Conservation (phyloP, 495 filamentous ascomycete genomes). For the Cercophora newfieldiana region DNA sequence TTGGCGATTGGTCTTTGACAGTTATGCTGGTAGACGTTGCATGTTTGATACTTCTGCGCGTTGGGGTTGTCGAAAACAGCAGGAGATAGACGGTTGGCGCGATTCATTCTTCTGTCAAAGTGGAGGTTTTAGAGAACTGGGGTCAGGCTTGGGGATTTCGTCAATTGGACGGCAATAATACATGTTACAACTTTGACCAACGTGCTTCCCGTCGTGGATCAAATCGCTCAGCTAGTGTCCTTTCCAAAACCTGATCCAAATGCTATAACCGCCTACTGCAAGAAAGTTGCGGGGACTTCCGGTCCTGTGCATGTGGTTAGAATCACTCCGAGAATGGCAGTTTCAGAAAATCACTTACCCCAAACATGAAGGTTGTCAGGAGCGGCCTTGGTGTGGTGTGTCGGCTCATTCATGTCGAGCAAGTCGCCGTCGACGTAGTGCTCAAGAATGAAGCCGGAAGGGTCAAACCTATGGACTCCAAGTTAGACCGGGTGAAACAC, state of each 20-base stretch:
- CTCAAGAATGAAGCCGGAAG: slow-evolving; percentile 62
- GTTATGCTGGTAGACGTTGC: no score
- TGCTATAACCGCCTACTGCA: not conserved
- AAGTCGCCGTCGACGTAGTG: slow-evolving; percentile 71
- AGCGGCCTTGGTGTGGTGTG: slow-evolving; percentile 40
- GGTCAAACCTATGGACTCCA: slow-evolving; percentile 52
- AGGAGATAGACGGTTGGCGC: no score
- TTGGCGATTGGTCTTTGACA: no score
- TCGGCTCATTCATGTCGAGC: slow-evolving; percentile 61
- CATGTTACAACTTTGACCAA: not conserved
- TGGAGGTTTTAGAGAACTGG: no score
- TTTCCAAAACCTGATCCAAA: not conserved
- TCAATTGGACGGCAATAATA: not conserved
- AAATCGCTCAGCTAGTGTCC: not conserved
- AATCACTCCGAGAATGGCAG: not conserved
- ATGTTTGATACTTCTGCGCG: no score
- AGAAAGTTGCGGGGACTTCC: slow-evolving; percentile 14
- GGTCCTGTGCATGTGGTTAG: not conserved
- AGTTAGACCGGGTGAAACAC: not conserved
- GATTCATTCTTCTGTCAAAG: no score
- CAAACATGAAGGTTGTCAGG: slow-evolving; percentile 52
- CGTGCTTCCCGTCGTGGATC: not conserved
- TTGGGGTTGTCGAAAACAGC: no score
- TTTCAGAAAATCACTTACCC: slow-evolving; percentile 34
- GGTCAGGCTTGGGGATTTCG: no score